Evolutionary conservation across 208 protist genomes (phyloP).

Genomic region (Trichomonas vaginalis): DNA sequence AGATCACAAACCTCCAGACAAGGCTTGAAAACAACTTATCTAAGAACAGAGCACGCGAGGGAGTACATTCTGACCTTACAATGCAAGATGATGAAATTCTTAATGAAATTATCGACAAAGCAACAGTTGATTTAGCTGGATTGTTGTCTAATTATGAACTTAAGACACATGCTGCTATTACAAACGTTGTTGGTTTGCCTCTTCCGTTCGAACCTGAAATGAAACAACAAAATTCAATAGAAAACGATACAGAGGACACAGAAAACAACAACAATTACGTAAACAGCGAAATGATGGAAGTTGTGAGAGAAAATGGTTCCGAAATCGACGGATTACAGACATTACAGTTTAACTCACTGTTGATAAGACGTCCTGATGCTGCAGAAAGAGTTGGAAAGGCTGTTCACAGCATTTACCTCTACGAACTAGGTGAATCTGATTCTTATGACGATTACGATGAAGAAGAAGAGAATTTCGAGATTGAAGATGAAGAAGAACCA

Average conservation of each 20-base stretch:
- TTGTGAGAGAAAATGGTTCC: background rate
- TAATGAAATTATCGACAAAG: background rate
- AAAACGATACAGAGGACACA: background rate
- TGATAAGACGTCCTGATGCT: background rate
- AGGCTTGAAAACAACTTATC: background rate
- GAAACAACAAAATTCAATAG: background rate
- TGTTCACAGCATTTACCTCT: no score
- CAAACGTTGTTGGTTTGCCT: background rate
- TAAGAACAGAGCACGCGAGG: background rate
- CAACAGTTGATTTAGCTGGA: background rate
- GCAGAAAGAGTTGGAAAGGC: background rate
- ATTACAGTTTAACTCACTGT: background rate
- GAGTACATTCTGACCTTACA: background rate
- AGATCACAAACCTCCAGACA: background rate
- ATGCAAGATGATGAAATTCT: background rate
- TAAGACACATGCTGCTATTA: background rate
- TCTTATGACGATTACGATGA: background rate
- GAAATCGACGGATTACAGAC: background rate
- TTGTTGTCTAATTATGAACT: background rate
- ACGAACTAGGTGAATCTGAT: background rate
- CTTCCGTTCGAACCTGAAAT: background rate
- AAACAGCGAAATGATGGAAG: background rate
- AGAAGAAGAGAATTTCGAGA: background rate
- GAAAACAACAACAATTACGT: background rate
- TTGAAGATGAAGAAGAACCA: background rate